phyloP scores from a whole-genome alignment of 208 protist genomes.

The Trypanosoma boissoni region DNA sequence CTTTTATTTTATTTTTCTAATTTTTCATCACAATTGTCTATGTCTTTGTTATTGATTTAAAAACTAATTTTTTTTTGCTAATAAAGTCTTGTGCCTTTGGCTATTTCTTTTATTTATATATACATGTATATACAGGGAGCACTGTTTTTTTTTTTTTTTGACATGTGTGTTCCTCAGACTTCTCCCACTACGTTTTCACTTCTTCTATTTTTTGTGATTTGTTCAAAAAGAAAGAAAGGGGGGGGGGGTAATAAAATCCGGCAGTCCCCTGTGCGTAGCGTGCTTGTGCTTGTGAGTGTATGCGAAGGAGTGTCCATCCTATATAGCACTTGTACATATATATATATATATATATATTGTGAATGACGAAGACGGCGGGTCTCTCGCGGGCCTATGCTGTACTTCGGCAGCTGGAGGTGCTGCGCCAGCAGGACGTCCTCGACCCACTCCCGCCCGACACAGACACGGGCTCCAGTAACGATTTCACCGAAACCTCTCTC shows the following conservation, averaged over 20 bases:
- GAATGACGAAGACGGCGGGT: constrained; percentile 25
- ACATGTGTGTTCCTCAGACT: neutral
- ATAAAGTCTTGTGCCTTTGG: neutral
- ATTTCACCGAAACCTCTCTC: too few species aligned
- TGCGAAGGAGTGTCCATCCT: too few species aligned
- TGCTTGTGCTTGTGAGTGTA: too few species aligned
- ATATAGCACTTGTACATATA: neutral
- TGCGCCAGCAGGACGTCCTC: constrained; percentile 46
- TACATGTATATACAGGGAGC: too few species aligned
- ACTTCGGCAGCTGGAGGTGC: constrained; percentile 52
- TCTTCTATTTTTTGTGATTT: constrained; percentile 5
- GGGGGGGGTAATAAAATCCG: constrained; percentile 10
- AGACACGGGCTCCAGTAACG: constrained; percentile 5
- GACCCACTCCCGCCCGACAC: constrained; percentile 26
- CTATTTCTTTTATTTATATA: constrained; percentile 4
- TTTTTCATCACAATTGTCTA: neutral
- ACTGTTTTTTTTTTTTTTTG: constrained; percentile 8
- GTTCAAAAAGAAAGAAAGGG: neutral
- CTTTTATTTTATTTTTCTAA: constrained; percentile 4
- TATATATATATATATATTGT: neutral
- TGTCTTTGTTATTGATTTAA: neutral
- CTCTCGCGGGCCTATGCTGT: constrained; percentile 69
- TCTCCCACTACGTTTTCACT: too few species aligned
- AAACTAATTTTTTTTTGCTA: neutral
- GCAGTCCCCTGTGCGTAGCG: too few species aligned